Conservation (phyloP, 1,284 basidiomycete genomes). For the Agroathelia rolfsii region DNA sequence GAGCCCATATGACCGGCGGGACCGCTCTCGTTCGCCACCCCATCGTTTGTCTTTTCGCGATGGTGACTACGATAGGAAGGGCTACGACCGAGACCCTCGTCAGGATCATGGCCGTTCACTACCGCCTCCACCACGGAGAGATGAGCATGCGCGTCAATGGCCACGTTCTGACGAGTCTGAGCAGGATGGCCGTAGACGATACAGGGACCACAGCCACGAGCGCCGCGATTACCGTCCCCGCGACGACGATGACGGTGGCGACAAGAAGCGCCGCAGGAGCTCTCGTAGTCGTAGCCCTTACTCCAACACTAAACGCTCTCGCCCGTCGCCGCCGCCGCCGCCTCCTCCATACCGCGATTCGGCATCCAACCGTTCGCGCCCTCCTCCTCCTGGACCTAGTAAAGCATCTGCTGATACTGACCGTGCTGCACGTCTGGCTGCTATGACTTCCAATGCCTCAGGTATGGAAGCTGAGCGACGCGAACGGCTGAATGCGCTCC, state of each 20-base stretch:
- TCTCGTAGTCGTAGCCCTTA: slow-evolving; percentile 19
- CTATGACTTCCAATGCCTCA: slow-evolving; percentile 72
- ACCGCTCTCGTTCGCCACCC: slow-evolving; percentile 27
- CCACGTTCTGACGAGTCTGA: no score
- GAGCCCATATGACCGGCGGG: slow-evolving; percentile 28
- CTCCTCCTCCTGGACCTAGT: slow-evolving; percentile 14
- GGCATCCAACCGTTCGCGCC: slow-evolving; percentile 16
- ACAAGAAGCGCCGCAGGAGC: slow-evolving; percentile 9
- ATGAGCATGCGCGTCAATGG: no score
- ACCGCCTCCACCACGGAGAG: no score
- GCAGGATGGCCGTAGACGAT: no score
- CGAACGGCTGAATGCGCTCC: slow-evolving; percentile 47
- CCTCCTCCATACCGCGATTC: slow-evolving; percentile 19
- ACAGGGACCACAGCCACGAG: slow-evolving; percentile 18
- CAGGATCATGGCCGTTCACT: slow-evolving; percentile 12
- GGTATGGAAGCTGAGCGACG: slow-evolving; percentile 58
- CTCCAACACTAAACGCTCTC: slow-evolving; percentile 28
- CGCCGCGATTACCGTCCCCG: slow-evolving; percentile 14
- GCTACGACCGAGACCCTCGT: slow-evolving; percentile 13
- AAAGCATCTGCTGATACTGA: slow-evolving; percentile 31
- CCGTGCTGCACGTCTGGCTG: slow-evolving; percentile 75
- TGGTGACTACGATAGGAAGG: slow-evolving; percentile 9
- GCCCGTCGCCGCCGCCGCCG: slow-evolving; percentile 28
- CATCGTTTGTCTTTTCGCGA: no score
- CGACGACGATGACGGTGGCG: slow-evolving; percentile 9